These are phyloP conservation scores for Nemania serpens DNA, from an alignment of 2,329 filamentous ascomycete genomes.

Conservation along the genomic window DNA sequence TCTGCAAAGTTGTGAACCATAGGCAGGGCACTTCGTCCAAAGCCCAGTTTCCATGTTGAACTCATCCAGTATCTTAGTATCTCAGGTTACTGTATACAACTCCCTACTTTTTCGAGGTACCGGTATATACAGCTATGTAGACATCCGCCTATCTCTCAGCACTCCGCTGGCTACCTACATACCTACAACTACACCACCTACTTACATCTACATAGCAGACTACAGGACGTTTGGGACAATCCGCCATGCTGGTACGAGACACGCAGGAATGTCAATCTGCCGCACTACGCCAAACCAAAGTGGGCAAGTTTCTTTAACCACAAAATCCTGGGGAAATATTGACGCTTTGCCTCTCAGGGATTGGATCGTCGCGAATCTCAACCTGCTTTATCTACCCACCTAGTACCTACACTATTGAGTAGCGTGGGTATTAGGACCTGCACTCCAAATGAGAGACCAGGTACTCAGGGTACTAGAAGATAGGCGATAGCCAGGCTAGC, in stretches of 20 bases:
- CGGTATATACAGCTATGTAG: not conserved
- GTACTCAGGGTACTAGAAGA: too few relatives aligned
- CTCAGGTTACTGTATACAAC: too few relatives aligned
- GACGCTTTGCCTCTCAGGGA: constrained; percentile 23
- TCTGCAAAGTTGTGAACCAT: not conserved
- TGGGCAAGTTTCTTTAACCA: constrained; percentile 28
- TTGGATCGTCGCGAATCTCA: constrained; percentile 16
- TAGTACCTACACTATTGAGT: too few relatives aligned
- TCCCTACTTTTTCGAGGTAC: too few relatives aligned
- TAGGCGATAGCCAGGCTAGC: too few relatives aligned
- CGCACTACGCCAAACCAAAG: constrained; percentile 25
- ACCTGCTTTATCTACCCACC: not conserved
- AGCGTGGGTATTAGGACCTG: not conserved
- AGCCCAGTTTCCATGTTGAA: too few relatives aligned
- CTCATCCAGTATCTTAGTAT: too few relatives aligned
- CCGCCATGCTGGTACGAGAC: constrained; percentile 22
- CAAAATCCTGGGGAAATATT: constrained; percentile 29
- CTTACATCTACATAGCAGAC: not conserved
- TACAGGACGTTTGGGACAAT: constrained; percentile 9
- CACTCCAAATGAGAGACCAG: too few relatives aligned
- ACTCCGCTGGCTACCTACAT: too few relatives aligned
- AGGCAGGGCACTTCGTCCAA: too few relatives aligned
- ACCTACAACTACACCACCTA: too few relatives aligned
- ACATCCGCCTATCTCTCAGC: not conserved
- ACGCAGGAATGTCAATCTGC: constrained; percentile 24